Evolutionary conservation across 2,329 filamentous ascomycete genomes (phyloP).

Genomic region (Zasmidium citrigriseum): DNA sequence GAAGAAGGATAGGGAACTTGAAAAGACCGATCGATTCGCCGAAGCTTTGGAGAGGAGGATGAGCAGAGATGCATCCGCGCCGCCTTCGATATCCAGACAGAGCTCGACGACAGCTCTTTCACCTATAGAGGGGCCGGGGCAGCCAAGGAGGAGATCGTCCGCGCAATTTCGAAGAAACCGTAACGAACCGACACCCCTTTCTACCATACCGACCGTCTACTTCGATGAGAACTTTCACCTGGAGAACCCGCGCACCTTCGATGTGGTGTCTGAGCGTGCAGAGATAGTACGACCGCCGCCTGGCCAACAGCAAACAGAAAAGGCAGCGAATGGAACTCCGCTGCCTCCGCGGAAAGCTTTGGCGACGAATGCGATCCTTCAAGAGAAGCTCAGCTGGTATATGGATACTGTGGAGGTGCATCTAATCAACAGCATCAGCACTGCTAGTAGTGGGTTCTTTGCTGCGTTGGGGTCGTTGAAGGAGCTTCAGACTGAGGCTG

Average conservation of each 20-base stretch:
- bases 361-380: conserved; percentile 93
- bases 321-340: conserved; percentile 58
- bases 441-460: conserved; percentile 94
- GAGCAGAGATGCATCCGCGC: conserved; percentile 35
- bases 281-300: conserved; percentile 80
- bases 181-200: conserved; percentile 79
- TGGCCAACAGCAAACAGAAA: conserved; percentile 44
- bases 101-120: conserved; percentile 46
- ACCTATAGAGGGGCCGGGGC: conserved; percentile 49
- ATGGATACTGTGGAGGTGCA: conserved; percentile 99
- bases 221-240: conserved; percentile 94
- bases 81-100: conserved; percentile 38
- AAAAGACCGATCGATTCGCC: conserved; percentile 52
- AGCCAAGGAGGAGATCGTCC: conserved; percentile 53
- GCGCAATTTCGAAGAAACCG: conserved; percentile 57
- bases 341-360: conserved; percentile 72
- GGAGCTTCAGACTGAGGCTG: conserved; percentile 87
- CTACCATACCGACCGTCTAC: conserved; percentile 89
- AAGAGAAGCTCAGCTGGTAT: conserved; percentile 99
- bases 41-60: conserved; percentile 48
- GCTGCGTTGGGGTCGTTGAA: conserved; percentile 87
- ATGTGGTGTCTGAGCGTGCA: conserved; percentile 92
- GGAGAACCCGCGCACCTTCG: conserved; percentile 94
- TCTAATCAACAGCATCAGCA: conserved; percentile 92
- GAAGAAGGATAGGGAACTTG: conserved; percentile 46